Evolutionary conservation across 768 basidiomycete species (phyloP), one percentile per base, ranked within the genome.

Genomic region (Termitomyces sp.): DNA sequence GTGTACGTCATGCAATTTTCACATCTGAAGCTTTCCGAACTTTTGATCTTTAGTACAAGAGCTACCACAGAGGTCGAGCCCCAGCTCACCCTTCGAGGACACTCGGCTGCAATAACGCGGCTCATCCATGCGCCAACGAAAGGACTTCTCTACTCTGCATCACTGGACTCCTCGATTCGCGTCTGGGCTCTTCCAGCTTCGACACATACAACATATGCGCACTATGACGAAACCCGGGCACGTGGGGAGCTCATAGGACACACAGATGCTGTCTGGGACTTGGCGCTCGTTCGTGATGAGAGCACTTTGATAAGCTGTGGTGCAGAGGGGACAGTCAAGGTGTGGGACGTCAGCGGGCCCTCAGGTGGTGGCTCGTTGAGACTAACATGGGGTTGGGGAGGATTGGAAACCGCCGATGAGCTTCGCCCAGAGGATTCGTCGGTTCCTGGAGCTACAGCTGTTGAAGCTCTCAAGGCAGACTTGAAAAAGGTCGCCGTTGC

Each of bases 211-310:
- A 93, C 95, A 16, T 99, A 98, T 72, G 90, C 91, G 1, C 88
- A 94, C 0, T 94, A 91, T 69, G 95, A 98, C 65, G 82, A 90
- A 49, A 86, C 85, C 0, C 81, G 88, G 4, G 80, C 85, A 30
- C 82, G 89, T 37, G 89, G 89, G 34, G 87, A 89, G 62, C 81
- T 98, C 30, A 86, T 95, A 32, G 94, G 95, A 4, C 93, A 97
- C 70, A 93, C 93, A 5, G 95, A 99, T 69, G 93, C 93, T 5
- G 90, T 98, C 26, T 99, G 97, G 97, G 97, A 95, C 68, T 76
- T 98, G 51, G 88, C 91, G 10, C 82, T 96, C 22, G 83, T 93
- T 27, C 82, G 91, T 55, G 89, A 91, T 61, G 90, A 93, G 69
- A 85, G 83, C 57, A 87, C 89, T 8, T 80, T 98, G 42, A 91